Conservation (phyloP, 495 filamentous ascomycete genomes). For the Xylaria sp. region DNA sequence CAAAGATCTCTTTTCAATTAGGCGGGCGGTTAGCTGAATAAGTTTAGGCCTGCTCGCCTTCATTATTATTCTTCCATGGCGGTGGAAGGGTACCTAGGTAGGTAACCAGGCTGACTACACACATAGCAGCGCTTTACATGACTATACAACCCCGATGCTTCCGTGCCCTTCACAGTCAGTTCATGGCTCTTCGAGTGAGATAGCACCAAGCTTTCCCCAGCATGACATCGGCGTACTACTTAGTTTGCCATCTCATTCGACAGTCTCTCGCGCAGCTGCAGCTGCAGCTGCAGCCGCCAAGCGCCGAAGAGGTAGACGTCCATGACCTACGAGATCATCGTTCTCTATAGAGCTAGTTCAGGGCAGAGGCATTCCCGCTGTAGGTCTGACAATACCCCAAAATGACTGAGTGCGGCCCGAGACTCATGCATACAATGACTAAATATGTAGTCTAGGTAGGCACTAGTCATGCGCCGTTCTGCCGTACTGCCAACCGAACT, state of each 20-base stretch:
- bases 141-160: neutral
- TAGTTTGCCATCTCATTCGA: constrained; percentile 6
- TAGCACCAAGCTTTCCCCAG: neutral
- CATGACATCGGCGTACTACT: neutral
- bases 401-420: neutral
- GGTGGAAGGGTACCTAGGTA: neutral
- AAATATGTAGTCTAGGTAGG: neutral
- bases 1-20: neutral
- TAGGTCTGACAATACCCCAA: neutral
- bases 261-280: constrained; percentile 1
- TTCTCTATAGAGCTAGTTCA: neutral
- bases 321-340: neutral
- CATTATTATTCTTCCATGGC: neutral
- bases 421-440: neutral
- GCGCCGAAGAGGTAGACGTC: neutral
- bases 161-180: neutral
- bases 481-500: neutral
- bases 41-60: neutral
- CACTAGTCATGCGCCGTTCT: neutral
- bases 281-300: neutral
- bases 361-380: neutral
- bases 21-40: neutral
- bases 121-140: neutral
- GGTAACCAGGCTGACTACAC: neutral
- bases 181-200: neutral